Conservation (phyloP, 2,329 filamentous ascomycete species). For the Diplocarpon rosae region DNA sequence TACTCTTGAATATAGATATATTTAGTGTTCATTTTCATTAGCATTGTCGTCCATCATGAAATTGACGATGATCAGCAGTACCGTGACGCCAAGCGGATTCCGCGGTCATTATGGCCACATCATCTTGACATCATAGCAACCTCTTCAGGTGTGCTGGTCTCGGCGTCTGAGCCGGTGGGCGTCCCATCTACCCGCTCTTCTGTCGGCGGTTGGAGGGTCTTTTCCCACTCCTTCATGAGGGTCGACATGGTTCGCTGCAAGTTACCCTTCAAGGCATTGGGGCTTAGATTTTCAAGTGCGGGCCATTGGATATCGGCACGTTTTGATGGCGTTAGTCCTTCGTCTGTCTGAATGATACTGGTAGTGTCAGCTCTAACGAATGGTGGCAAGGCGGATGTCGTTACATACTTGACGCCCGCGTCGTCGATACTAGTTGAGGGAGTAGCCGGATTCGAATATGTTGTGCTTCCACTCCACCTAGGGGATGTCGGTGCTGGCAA, state of each 20-base stretch:
- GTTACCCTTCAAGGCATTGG: constrained; percentile 66
- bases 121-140: constrained; percentile 19
- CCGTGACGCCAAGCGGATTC: background rate
- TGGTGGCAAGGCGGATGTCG: background rate
- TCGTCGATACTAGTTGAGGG: constrained; percentile 19
- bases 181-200: constrained; percentile 26
- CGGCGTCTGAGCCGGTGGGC: background rate
- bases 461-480: constrained; percentile 48
- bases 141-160: constrained; percentile 25
- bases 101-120: constrained; percentile 1
- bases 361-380: constrained; percentile 11
- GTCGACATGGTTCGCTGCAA: constrained; percentile 74
- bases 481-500: constrained; percentile 42
- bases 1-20: constrained; percentile 3
- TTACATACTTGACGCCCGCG: constrained; percentile 21
- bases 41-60: constrained; percentile 7
- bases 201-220: constrained; percentile 48
- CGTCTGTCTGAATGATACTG: constrained; percentile 16
- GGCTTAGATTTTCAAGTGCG: constrained; percentile 39
- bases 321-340: constrained; percentile 17
- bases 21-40: constrained; percentile 5
- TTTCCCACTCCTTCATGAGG: constrained; percentile 88
- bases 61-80: background rate
- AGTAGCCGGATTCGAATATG: constrained; percentile 20
- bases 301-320: constrained; percentile 30